These are phyloP conservation scores for Phytophthora pseudosyringae DNA, from an alignment of 352 stramenopile species.

Conservation along the genomic window DNA sequence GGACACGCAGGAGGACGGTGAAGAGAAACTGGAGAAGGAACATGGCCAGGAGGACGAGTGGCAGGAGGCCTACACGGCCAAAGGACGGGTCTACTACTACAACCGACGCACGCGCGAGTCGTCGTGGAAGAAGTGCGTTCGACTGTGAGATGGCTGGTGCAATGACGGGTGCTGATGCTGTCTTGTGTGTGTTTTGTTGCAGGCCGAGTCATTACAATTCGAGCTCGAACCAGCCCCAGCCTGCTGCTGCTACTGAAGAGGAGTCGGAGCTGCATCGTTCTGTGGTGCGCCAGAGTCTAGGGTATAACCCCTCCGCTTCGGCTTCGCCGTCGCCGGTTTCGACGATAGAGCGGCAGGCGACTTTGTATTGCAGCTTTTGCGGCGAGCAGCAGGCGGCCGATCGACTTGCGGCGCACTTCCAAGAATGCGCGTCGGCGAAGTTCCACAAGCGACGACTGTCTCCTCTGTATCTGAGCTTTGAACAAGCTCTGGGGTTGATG, in stretches of 20 bases:
- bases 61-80: slow-evolving; percentile 85
- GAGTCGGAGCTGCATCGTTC: slow-evolving; percentile 25
- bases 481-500: slow-evolving; percentile 65
- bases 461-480: slow-evolving; percentile 65
- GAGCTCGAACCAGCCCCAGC: slow-evolving; percentile 20
- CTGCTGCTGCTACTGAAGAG: slow-evolving; percentile 16
- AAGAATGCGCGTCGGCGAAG: slow-evolving; percentile 49
- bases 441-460: slow-evolving; percentile 68
- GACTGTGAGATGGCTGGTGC: background rate
- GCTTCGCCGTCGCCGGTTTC: slow-evolving; percentile 11
- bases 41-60: slow-evolving; percentile 58
- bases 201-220: slow-evolving; percentile 38
- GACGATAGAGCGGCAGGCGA: slow-evolving; percentile 41
- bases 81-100: slow-evolving; percentile 91
- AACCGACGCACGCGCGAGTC: slow-evolving; percentile 86
- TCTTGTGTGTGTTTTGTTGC: slow-evolving; percentile 14
- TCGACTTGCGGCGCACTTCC: slow-evolving; percentile 54
- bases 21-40: slow-evolving; percentile 21
- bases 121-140: slow-evolving; percentile 78
- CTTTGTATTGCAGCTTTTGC: slow-evolving; percentile 84
- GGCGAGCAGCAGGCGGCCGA: slow-evolving; percentile 43
- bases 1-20: slow-evolving; percentile 5
- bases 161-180: slow-evolving; percentile 1
- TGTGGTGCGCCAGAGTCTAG: slow-evolving; percentile 38
- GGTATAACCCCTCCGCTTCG: slow-evolving; percentile 35